Conservation (phyloP, 306 rosid genomes). For the Arachis stenosperma region DNA sequence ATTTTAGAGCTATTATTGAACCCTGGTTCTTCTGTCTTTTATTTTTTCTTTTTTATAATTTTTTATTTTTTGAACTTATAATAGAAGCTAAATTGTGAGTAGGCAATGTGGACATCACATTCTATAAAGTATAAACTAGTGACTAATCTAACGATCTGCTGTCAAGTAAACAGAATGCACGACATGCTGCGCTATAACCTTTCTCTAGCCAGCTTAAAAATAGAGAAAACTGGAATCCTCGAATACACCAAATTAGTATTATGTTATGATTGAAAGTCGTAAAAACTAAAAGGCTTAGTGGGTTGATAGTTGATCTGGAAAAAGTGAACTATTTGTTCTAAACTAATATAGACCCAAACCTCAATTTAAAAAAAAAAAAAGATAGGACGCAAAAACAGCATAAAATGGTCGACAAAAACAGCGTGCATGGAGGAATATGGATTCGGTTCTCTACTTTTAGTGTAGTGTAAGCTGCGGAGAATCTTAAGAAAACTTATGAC, state of each 20-base stretch:
- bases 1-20: too few species aligned
- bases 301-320: conserved; percentile 28
- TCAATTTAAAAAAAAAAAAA: background rate
- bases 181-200: background rate
- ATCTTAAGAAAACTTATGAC: conserved; percentile 39
- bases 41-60: too few species aligned
- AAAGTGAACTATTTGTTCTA: conserved; percentile 10
- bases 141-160: background rate
- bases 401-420: conserved; percentile 33
- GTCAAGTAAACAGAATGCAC: background rate
- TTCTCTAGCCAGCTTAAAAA: conserved; percentile 17
- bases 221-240: conserved; percentile 15
- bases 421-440: conserved; percentile 34
- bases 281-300: background rate
- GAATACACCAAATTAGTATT: background rate
- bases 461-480: conserved; percentile 49
- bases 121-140: too few species aligned
- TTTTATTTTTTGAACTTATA: background rate
- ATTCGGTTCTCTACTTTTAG: conserved; percentile 40
- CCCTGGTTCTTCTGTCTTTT: too few species aligned
- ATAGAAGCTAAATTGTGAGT: background rate
- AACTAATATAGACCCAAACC: conserved; percentile 30
- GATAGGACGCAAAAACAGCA: conserved; percentile 25
- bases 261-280: background rate
- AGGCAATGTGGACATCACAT: background rate